Evolutionary conservation across 305 asterid species (phyloP).

Genomic region (Fraxinus angustifolia): DNA sequence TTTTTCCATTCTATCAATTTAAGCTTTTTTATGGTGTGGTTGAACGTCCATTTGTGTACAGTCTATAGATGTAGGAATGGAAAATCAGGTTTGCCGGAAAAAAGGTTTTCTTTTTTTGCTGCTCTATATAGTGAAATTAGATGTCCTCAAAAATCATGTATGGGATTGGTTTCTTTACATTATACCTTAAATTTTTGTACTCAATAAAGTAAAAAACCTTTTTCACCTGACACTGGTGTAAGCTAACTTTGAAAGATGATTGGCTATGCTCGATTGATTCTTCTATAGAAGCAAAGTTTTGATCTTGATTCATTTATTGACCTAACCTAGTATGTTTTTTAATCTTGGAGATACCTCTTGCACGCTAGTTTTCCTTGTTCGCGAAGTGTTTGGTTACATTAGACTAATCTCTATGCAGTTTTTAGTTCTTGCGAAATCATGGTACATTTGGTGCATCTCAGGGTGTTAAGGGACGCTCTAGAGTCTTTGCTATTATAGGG

Average conservation of each 20-base stretch:
- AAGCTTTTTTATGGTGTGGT: background rate
- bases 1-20: background rate
- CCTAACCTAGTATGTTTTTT: background rate
- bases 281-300: background rate
- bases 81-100: background rate
- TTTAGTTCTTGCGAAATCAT: background rate
- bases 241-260: background rate
- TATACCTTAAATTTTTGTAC: background rate
- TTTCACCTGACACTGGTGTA: too few species aligned
- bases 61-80: background rate
- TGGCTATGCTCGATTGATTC: background rate
- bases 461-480: conserved; percentile 59
- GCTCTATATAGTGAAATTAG: too few species aligned
- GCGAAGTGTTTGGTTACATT: background rate
- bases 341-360: background rate
- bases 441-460: conserved; percentile 30
- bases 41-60: too few species aligned
- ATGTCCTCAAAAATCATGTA: background rate
- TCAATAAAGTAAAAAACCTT: background rate
- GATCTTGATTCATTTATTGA: background rate
- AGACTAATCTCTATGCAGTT: background rate
- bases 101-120: background rate
- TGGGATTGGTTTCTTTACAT: background rate
- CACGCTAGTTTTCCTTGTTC: background rate
- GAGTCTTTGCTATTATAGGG: conserved; percentile 66